Evolutionary conservation across 148 eudicot species (phyloP), one percentile per base, ranked within the genome.

Genomic region (Rhododendron griersonianum): DNA sequence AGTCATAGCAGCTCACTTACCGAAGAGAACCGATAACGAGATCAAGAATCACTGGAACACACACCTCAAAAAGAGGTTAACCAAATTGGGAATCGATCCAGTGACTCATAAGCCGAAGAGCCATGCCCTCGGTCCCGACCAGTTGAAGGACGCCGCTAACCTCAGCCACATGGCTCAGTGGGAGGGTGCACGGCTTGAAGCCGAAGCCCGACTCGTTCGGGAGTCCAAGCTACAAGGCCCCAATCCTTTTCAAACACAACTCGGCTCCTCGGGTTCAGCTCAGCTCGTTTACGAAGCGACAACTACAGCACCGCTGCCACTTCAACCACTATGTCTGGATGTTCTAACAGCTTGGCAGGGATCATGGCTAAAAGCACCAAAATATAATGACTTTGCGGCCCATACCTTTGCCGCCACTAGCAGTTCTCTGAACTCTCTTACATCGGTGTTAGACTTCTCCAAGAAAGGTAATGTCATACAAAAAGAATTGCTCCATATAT

Each of bases 151-250:
- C 33, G 75, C 55, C 10, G 86, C 91, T 73, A 87, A 89, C 80
- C 86, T 89, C 15, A 87, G 86, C 85, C 92, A 91, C 87, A 91
- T 91, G 92, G 88, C 92, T 67, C 91, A 91, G 28, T 91, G 92
- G 92, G 92, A 91, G 81, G 86, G 65, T 16, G 92, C 91, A 7
- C 88, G 92, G 30, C 89, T 91, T 3, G 89, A 91, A 82, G 92
- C 92, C 51, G 92, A 91, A 86, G 88, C 92, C 30, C 47, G 92
- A 41, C 85, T 90, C 14, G 87, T 48, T 83, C 84, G 87, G 10
- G 80, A 89, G 16, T 86, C 91, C 44, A 86, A 83, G 55, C 23
- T 44, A 18, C 59, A 37, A 3, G 53, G 44, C 2, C 35, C 7
- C 51, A 59, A 78, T 1, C 75, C 86, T 41, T 59, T 37, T 15